Percentiles rank a stretch among this genome's conserved stretches.
phyloP scores from a whole-genome alignment of 768 basidiomycete species.

The Psilocybe tampanensis region DNA sequence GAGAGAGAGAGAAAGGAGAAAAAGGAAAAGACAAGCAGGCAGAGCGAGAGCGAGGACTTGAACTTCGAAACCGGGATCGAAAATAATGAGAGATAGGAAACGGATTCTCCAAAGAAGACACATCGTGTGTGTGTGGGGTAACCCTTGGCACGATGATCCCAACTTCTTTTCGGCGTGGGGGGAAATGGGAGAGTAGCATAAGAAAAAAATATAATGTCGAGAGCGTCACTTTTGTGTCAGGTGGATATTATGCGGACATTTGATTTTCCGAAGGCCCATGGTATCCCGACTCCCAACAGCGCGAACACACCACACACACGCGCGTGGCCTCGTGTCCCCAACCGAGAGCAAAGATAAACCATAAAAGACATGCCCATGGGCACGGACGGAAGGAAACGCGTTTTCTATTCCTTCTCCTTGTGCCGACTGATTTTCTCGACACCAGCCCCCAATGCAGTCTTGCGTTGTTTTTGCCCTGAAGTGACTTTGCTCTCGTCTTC shows the following conservation, averaged over 20 bases:
- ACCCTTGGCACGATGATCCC: neutral
- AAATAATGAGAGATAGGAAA: no score
- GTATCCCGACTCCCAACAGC: neutral
- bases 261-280: neutral
- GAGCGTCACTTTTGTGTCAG: neutral
- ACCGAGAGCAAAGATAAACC: neutral
- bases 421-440: slow-evolving; percentile 55
- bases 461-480: slow-evolving; percentile 23
- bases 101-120: neutral
- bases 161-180: no score
- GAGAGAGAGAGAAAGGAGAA: no score
- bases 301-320: neutral
- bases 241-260: neutral
- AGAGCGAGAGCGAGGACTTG: no score
- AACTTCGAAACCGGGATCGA: no score
- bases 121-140: neutral
- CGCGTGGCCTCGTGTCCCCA: neutral
- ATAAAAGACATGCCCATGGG: no score
- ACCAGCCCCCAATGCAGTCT: slow-evolving; percentile 43
- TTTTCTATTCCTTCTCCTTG: slow-evolving; percentile 20
- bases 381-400: no score
- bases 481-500: slow-evolving; percentile 23
- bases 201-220: neutral
- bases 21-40: no score
- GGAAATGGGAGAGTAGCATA: no score